phyloP scores from a whole-genome alignment of 176 grass and related monocot species.

The barley (Hordeum vulgare) region MorexV3_pseudomolecules_assembly NC_058519.1:163488105-163488604 shows the following conservation, averaged over 20 bases:
- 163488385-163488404: slow-evolving; percentile 1
- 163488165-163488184: neutral
- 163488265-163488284: slow-evolving; percentile 47
- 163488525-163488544: neutral
- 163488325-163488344: slow-evolving; percentile 63
- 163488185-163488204: neutral
- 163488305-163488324: slow-evolving; percentile 54
- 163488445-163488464: neutral
- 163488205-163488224: neutral
- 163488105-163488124: neutral
- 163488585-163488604: too few relatives aligned
- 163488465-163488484: neutral
- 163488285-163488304: slow-evolving; percentile 61
- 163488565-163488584: too few relatives aligned
- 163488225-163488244: neutral
- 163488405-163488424: neutral
- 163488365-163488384: slow-evolving; percentile 22
- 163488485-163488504: neutral
- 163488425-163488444: neutral
- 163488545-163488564: too few relatives aligned
- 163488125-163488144: slow-evolving; percentile 5
- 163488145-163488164: neutral
- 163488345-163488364: slow-evolving; percentile 17
- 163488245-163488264: slow-evolving; percentile 40
- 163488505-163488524: neutral